phyloP scores from a whole-genome alignment of 768 basidiomycete genomes.

The Cubamyces sp. region DNA sequence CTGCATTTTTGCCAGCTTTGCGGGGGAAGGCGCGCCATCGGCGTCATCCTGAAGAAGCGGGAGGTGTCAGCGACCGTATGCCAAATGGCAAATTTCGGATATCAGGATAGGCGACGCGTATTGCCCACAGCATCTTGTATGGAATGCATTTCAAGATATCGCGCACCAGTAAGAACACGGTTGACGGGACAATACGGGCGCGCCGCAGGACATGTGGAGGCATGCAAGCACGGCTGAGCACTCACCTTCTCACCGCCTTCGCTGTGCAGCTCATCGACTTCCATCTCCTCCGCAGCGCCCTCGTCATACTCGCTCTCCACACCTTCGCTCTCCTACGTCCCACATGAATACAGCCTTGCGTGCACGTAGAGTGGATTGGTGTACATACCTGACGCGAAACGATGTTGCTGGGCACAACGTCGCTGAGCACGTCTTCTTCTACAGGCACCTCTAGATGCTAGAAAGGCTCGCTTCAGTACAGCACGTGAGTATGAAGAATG shows the following conservation, averaged over 20 bases:
- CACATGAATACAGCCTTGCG: not conserved
- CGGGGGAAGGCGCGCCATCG: slow-evolving; percentile 38
- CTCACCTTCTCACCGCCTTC: slow-evolving; percentile 60
- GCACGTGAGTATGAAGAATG: not conserved
- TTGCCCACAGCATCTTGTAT: not conserved
- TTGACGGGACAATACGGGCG: not conserved
- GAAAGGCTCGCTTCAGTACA: not conserved
- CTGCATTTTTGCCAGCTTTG: slow-evolving; percentile 40
- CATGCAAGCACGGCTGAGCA: slow-evolving; percentile 37
- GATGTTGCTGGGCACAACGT: slow-evolving; percentile 89
- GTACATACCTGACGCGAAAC: slow-evolving; percentile 79
- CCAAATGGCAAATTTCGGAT: not conserved
- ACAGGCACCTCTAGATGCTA: slow-evolving; percentile 31
- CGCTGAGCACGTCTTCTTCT: slow-evolving; percentile 86
- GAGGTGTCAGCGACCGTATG: slow-evolving; percentile 16
- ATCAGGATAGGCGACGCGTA: not conserved
- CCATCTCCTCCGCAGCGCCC: slow-evolving; percentile 46
- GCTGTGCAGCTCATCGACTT: slow-evolving; percentile 35
- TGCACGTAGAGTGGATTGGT: not conserved
- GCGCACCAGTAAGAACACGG: not conserved
- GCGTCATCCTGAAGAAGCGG: slow-evolving; percentile 36
- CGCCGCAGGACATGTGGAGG: slow-evolving; percentile 24
- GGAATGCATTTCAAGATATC: not conserved
- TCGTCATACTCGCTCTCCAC: slow-evolving; percentile 74
- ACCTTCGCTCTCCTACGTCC: slow-evolving; percentile 61